Evolutionary conservation across 2,329 filamentous ascomycete species (phyloP), one percentile per base, ranked within the genome.

Genomic region (Phialophora expanda): DNA sequence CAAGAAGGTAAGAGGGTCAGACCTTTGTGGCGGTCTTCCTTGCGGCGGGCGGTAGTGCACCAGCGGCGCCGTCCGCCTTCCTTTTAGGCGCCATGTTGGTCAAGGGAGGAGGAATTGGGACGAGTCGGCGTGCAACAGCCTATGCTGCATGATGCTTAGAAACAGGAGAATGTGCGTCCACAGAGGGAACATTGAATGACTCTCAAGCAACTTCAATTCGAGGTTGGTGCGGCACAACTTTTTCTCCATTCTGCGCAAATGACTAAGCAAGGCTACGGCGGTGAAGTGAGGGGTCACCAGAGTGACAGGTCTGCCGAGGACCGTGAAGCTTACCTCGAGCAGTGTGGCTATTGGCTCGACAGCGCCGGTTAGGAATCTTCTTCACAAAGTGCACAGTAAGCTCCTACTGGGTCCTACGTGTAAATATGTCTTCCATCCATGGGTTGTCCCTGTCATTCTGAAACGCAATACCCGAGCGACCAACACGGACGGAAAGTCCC

Each of bases 61-160:
- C 59, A n/a, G 61, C 63, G 17, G 64, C 51, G 26, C 71, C 70
- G 46, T 72, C 71, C 34, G 59, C 64, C 64, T 69, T 73, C 54
- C 65, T 66, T 61, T 69, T 73, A 30, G 71, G 67, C 34, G 71
- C 69, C 71, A 73, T 73, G 26, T 48, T 30, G 32, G 46, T 53
- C 55, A 50, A 53, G 8, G 26, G 26, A 48, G 58, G 9, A 17
- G 53, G 4, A 7, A 44, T 17, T 46, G 12, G 17, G 14, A 14
- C 6, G 17, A 17, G 14, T 9, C 24, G 20, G 2, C 20, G 44
- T 14, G 28, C n/a, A 32, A 14, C 30, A 22, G 56, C n/a, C 30
- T 20, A 32, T 32, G 44, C 30, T 50, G 56, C 56, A 59, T 59
- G 41, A 3, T 22, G 48, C 48, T 7, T 9, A 30, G 46, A 30